Evolutionary conservation across 1,284 basidiomycete genomes (phyloP), one percentile per base, ranked within the genome.

Genomic region (Marasmius fiardii): DNA sequence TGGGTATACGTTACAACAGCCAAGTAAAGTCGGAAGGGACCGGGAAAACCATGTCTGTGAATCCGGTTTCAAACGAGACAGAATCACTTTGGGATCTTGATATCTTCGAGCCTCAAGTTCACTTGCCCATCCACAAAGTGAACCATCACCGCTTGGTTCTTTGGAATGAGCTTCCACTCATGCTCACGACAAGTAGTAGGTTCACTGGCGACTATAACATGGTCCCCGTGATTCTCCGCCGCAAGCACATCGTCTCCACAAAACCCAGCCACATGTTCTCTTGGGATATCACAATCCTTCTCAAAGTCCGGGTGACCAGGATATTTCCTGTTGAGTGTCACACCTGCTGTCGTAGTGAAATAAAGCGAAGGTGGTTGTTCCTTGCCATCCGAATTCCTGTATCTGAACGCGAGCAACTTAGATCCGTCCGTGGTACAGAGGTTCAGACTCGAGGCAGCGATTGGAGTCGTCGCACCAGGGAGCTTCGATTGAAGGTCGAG

Each of bases 341-440:
- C 18, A 8, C 47, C 47, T 16, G 47, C 47, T 18, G 5, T 49
- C 14, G 47, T 28, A 26, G 47, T 33, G 26, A 33, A 11, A 26
- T 49, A 49, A 4, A 49, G 26, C 28, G 47, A 49, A 28, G 47
- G 47, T 8, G 47, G 47, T 26, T 49, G 47, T 20, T 49, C 47
- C 1, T 8, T 26, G 12, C 28, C 44, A 8, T 41, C 39, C 39
- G 47, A 11, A 49, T 49, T 49, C n/a, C 47, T 26, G 31, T 31
- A 49, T 2, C 47, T 23, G 28, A 52, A 52, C 26, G 51, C 51
- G 20, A 52, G 14, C 7, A 52, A 28, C 20, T 52, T 31, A 18
- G 23, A 12, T 10, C 51, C 51, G 23, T 52, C 51, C 11, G 51
- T 52, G n/a, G 51, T 52, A 35, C 51, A 52, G 11, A 52, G 14